Base-by-base conservation (phyloP, 345 rosid species). In the Cardamine occulta region DNA sequence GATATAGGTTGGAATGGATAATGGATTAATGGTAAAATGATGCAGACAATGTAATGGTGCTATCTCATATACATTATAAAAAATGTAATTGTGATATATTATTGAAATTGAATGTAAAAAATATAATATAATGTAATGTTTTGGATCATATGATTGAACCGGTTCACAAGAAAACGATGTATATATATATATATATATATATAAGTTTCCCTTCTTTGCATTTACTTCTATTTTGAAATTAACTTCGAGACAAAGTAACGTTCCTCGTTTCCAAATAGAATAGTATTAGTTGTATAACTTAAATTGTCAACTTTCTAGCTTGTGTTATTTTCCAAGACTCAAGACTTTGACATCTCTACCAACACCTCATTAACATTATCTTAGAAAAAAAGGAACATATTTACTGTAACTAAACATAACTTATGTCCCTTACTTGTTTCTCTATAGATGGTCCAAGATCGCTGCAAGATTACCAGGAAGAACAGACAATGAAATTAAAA, bases 401-500 rank as follows among this genome's bases (percentile, higher is more conserved):
- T 8, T 44, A 58, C 49, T 37, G 21, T 49, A 61, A 4, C 13
- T 35, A 48, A 48, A 48, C n/a, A 53, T 35, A 23, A 28, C 31
- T 28, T 15, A 5, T 15, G 6, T 14, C 8, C 15, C n/a, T 42
- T 42, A 13, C 47, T 13, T 42, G n/a, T 42, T 4, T 42, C 7
- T 42, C 47, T 42, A 42, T 75, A 94, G 98, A 81, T 94, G 97
- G 98, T 94, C 98, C 11, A 94, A 89, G 81, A 94, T 94, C 32
- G 98, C 98, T 13, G 89, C 93, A 19, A 87, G 88, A 70, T 76
- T 94, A 55, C 98, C 97, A 0, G 98, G 98, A 57, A 84, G 98
- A 80, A 94, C 98, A 1, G 97, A 94, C 73, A 94, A 94, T 24
- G 98, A 94, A 74, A 94, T 91, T 26, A 94, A 94, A 82, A 94